A percentile compares a stretch with the other conserved stretches of the same genome.
These are phyloP conservation scores for Stropharia rugosoannulata DNA, from an alignment of 768 basidiomycete genomes.

Conservation along the genomic window DNA sequence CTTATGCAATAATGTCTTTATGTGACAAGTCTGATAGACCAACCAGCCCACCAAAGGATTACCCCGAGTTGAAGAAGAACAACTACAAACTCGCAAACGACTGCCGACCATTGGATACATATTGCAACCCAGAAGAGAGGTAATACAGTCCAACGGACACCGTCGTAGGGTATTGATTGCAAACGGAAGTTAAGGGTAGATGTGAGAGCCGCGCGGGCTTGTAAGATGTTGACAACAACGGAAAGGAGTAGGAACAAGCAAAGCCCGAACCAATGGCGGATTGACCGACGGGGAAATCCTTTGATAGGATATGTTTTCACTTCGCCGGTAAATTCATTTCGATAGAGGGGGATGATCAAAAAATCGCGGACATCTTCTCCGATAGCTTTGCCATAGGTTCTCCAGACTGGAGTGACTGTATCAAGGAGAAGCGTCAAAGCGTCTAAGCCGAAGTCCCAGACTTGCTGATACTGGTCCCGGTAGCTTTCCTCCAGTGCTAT, in stretches of 20 bases:
- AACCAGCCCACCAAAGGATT: constrained; percentile 74
- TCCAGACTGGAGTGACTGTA: constrained; percentile 78
- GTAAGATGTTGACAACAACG: constrained; percentile 50
- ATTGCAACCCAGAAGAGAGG: constrained; percentile 67
- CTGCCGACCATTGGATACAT: constrained; percentile 66
- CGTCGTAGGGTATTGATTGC: constrained; percentile 55
- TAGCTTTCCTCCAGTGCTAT: constrained; percentile 76
- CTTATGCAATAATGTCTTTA: constrained; percentile 17
- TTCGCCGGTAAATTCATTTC: constrained; percentile 84
- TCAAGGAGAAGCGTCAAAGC: constrained; percentile 74
- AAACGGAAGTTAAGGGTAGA: constrained; percentile 55
- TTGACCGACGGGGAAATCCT: constrained; percentile 58
- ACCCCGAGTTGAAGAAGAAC: constrained; percentile 59
- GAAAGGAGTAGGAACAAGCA: constrained; percentile 48
- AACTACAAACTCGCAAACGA: constrained; percentile 56
- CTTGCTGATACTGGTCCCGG: constrained; percentile 74
- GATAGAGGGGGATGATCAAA: constrained; percentile 78
- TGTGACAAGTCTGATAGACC: constrained; percentile 54
- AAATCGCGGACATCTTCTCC: constrained; percentile 80
- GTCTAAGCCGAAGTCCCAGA: constrained; percentile 83
- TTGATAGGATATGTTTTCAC: constrained; percentile 62
- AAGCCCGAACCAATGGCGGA: constrained; percentile 68
- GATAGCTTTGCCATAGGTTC: constrained; percentile 79
- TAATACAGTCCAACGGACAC: constrained; percentile 61
- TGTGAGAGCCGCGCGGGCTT: constrained; percentile 56